Evolutionary conservation across 345 rosid genomes (phyloP).

Genomic region (Carallia brachiata): DNA sequence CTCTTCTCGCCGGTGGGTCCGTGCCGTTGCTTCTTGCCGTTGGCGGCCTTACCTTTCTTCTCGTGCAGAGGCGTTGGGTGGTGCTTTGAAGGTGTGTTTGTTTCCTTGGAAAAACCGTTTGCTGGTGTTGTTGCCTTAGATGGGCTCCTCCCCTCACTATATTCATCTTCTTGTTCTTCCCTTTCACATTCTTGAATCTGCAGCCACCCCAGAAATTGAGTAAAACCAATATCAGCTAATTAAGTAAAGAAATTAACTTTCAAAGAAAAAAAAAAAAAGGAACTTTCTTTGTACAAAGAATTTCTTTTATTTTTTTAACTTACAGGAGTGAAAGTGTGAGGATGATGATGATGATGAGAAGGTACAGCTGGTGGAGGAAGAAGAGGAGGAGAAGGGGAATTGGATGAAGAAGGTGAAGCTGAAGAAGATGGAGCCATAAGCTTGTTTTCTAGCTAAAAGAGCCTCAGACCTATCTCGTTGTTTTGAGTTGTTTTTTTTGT

Average conservation of each 20-base stretch:
- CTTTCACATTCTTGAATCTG: slow-evolving; percentile 85
- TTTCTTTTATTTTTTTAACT: slow-evolving; percentile 19
- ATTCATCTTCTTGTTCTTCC: slow-evolving; percentile 46
- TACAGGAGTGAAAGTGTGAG: slow-evolving; percentile 73
- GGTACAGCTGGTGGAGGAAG: slow-evolving; percentile 28
- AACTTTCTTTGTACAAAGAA: background rate
- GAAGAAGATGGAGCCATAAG: slow-evolving; percentile 65
- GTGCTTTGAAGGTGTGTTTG: slow-evolving; percentile 39
- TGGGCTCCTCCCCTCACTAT: slow-evolving; percentile 10
- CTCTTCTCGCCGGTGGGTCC: slow-evolving; percentile 20
- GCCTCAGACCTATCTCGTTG: too few relatives aligned
- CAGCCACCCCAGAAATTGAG: slow-evolving; percentile 7
- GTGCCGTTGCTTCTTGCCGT: slow-evolving; percentile 41
- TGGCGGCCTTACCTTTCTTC: slow-evolving; percentile 29
- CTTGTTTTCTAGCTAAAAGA: slow-evolving; percentile 5
- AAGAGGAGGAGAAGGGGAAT: slow-evolving; percentile 37
- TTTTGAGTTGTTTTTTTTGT: too few relatives aligned
- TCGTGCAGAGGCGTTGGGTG: slow-evolving; percentile 63
- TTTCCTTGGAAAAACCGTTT: background rate
- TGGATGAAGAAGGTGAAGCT: slow-evolving; percentile 56
- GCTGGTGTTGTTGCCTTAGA: slow-evolving; percentile 15
- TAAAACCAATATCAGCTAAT: background rate
- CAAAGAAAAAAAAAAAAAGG: too few relatives aligned
- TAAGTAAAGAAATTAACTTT: background rate
- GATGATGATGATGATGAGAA: slow-evolving; percentile 32